phyloP scores from a whole-genome alignment of 1,284 basidiomycete genomes.

The Phellinidium pouzarii region DNA sequence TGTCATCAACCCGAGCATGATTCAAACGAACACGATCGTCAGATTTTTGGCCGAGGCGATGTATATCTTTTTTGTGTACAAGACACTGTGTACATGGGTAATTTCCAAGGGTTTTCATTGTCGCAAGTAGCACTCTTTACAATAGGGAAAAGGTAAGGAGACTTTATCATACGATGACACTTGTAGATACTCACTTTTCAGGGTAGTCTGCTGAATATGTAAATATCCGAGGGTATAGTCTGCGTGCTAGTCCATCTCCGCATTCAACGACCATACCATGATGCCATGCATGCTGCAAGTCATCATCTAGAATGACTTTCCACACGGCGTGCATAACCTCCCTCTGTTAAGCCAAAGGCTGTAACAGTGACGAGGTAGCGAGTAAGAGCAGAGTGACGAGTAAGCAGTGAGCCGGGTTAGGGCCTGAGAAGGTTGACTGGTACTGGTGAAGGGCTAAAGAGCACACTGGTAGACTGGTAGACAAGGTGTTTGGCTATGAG shows the following conservation, averaged over 20 bases:
- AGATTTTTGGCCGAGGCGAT: slow-evolving; percentile 8
- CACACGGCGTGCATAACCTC: slow-evolving; percentile 31
- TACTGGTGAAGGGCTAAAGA: too few species aligned
- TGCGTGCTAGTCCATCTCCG: slow-evolving; percentile 24
- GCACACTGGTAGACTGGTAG: too few species aligned
- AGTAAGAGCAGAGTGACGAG: too few species aligned
- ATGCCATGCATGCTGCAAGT: slow-evolving; percentile 29
- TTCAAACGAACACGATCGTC: slow-evolving; percentile 9
- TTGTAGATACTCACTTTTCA: slow-evolving; percentile 27
- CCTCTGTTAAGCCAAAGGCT: slow-evolving; percentile 22
- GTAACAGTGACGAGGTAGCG: too few species aligned
- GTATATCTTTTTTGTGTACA: slow-evolving; percentile 19
- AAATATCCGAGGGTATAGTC: slow-evolving; percentile 27
- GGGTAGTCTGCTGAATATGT: slow-evolving; percentile 31
- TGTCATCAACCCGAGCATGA: slow-evolving; percentile 2
- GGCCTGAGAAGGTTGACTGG: too few species aligned
- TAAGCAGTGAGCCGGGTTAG: too few species aligned
- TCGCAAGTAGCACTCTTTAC: slow-evolving; percentile 25
- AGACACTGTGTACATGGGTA: slow-evolving; percentile 28
- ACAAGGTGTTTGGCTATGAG: too few species aligned
- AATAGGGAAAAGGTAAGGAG: not conserved
- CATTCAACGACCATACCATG: slow-evolving; percentile 28
- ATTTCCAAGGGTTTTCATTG: slow-evolving; percentile 22
- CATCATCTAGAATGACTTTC: slow-evolving; percentile 25
- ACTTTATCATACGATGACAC: not conserved